Conservation (phyloP, 2,329 filamentous ascomycete species). For the Cladosporium austrohemisphaericum region DNA sequence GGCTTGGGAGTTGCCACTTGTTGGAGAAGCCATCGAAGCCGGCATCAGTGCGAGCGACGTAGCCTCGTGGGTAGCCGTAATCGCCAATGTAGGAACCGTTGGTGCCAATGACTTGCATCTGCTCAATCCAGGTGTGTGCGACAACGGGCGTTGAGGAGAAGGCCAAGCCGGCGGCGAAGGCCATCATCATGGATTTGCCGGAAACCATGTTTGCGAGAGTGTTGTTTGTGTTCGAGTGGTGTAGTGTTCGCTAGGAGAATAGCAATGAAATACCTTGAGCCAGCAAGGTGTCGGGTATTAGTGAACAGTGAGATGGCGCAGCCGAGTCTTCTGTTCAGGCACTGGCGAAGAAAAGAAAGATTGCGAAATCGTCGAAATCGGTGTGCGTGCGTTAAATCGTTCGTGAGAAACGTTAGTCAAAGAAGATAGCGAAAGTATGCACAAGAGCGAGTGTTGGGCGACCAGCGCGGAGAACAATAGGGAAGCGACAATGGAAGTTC, state of each 20-base stretch:
- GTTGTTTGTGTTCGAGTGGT: neutral
- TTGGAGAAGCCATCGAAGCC: conserved; percentile 58
- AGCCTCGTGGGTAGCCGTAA: conserved; percentile 72
- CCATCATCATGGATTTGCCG: neutral
- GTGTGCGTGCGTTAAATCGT: conserved; percentile 4
- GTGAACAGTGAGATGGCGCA: conserved; percentile 3
- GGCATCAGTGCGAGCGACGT: conserved; percentile 54
- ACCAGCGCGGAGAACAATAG: conserved; percentile 14
- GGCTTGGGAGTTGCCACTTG: conserved; percentile 60
- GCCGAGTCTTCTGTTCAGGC: neutral
- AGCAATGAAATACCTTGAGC: conserved; percentile 3
- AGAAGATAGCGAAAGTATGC: neutral
- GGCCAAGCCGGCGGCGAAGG: neutral
- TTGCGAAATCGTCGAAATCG: neutral
- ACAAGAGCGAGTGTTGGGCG: conserved; percentile 11
- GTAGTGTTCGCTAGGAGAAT: neutral
- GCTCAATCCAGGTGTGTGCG: conserved; percentile 81
- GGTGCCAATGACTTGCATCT: conserved; percentile 64
- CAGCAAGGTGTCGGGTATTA: conserved; percentile 2
- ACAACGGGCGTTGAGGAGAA: conserved; percentile 16
- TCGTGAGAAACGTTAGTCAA: neutral
- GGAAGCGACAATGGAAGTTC: conserved; percentile 1
- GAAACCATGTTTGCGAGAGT: neutral
- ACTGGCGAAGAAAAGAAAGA: neutral
- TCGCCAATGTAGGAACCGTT: conserved; percentile 70